Evolutionary conservation across 73 alveolate genomes (phyloP), one percentile per base, ranked within the genome.

Genomic region (Symbiodinium natans): DNA sequence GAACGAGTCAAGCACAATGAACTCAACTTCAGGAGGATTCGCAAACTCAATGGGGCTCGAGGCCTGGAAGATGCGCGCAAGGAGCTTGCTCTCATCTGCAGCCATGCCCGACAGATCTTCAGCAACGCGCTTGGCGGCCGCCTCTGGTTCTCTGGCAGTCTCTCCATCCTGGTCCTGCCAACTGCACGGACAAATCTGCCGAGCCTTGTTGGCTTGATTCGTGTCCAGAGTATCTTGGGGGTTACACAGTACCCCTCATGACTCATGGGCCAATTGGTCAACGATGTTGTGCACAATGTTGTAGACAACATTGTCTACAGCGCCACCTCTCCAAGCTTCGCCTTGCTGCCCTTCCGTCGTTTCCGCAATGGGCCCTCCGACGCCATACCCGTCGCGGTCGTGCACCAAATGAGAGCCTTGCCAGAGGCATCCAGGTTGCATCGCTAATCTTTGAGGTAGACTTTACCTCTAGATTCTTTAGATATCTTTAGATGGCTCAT

Each of bases 21-120:
- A 23, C 23, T 23, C 17, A 52, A 52, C n/a, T n/a, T n/a, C n/a
- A n/a, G n/a, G n/a, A n/a, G n/a, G n/a, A n/a, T n/a, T n/a, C n/a
- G n/a, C n/a, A 11, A 43, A 43, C 5, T 4, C 31, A 52, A 52
- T 15, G 59, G 21, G 59, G 59, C 21, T 6, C 80, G 36, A 63
- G 27, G 36, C 48, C 34, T 40, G 75, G 36, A 89, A 41, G 43
- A 89, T 25, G 25, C 80, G 95, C 1, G 86, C 29, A 6, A 89
- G 74, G 43, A 89, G 46, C 39, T 71, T 59, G 41, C 95, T 83
- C 39, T 89, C 95, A 39, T 89, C 95, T 39, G 95, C 75, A 8
- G 95, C 95, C 86, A 89, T 6, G 8, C 38, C 43, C 41, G 95
- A 59, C 33, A 89, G 39, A 27, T 89, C 95, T 68, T 89, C 73